Evolutionary conservation across 1,139 yeast species (phyloP).

Genomic region (Cylindricascospora bacillispora): DNA sequence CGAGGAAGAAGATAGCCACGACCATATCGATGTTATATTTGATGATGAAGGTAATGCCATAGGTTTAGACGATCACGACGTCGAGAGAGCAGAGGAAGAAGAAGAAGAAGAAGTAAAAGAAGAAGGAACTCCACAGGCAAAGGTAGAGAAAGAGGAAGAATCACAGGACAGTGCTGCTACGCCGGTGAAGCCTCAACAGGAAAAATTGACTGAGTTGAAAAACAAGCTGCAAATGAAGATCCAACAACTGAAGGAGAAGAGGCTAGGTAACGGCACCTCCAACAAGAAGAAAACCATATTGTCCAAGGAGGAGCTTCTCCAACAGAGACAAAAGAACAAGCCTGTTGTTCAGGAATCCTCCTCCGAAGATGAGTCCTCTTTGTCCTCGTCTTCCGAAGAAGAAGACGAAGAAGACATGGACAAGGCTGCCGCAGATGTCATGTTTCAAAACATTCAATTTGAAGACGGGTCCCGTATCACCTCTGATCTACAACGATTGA

Average conservation of each 20-base stretch:
- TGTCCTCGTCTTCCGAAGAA: constrained; percentile 32
- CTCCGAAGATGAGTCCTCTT: constrained; percentile 24
- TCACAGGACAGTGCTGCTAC: constrained; percentile 5
- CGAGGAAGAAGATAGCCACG: constrained; percentile 20
- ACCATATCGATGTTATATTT: constrained; percentile 40
- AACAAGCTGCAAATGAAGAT: constrained; percentile 66
- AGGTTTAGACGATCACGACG: constrained; percentile 1
- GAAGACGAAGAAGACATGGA: constrained; percentile 26
- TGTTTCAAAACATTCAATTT: constrained; percentile 76
- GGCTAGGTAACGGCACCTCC: constrained; percentile 95
- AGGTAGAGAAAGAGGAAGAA: constrained; percentile 5
- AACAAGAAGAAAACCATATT: no score
- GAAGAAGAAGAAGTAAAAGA: constrained; percentile 6
- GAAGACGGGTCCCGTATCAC: constrained; percentile 75
- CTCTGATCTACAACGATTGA: constrained; percentile 52
- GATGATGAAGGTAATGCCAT: constrained; percentile 71
- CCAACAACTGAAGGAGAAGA: constrained; percentile 52
- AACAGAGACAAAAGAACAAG: constrained; percentile 31
- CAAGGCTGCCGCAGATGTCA: no score
- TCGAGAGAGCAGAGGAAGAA: constrained; percentile 7
- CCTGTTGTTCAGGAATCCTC: constrained; percentile 32
- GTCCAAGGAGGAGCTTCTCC: constrained; percentile 28
- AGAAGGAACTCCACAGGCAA: constrained; percentile 6
- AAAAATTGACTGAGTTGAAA: constrained; percentile 30
- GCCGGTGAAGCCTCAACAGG: constrained; percentile 23